Evolutionary conservation across 1,139 yeast species (phyloP).

Genomic region (Sugiyamaella castrensis): DNA sequence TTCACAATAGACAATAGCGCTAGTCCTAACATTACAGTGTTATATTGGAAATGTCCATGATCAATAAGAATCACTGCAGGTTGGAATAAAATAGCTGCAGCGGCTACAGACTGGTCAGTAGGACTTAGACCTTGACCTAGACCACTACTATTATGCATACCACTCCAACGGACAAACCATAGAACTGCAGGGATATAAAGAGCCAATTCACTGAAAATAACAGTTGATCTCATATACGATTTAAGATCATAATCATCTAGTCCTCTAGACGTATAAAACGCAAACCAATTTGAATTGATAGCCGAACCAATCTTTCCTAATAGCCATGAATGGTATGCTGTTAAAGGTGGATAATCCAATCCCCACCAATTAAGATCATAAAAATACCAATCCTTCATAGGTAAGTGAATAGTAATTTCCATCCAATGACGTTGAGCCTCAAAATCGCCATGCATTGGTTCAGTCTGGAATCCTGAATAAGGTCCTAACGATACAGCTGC

Average conservation of each 20-base stretch:
- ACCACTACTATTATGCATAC: constrained; percentile 42
- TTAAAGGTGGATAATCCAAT: constrained; percentile 92
- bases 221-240: constrained; percentile 80
- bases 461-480: constrained; percentile 59
- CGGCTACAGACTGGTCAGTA: constrained; percentile 72
- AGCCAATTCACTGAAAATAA: constrained; percentile 67
- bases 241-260: constrained; percentile 63
- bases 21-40: constrained; percentile 90
- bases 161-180: constrained; percentile 55
- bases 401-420: constrained; percentile 79
- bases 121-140: constrained; percentile 35
- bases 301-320: constrained; percentile 66
- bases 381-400: constrained; percentile 78
- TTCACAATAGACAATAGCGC: constrained; percentile 66
- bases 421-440: constrained; percentile 99
- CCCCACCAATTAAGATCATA: constrained; percentile 95
- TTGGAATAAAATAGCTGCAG: constrained; percentile 69
- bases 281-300: constrained; percentile 72
- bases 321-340: constrained; percentile 87
- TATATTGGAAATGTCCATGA: constrained; percentile 96
- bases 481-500: constrained; percentile 88
- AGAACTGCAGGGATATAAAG: constrained; percentile 80
- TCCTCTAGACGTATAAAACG: constrained; percentile 69
- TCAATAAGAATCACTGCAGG: constrained; percentile 83
- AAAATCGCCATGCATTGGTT: constrained; percentile 91